A percentile compares a stretch with the other conserved stretches of the same genome.
Evolutionary conservation across 139 green algal species (phyloP).

Genomic region (Cymbomonas tetramitiformis): DNA sequence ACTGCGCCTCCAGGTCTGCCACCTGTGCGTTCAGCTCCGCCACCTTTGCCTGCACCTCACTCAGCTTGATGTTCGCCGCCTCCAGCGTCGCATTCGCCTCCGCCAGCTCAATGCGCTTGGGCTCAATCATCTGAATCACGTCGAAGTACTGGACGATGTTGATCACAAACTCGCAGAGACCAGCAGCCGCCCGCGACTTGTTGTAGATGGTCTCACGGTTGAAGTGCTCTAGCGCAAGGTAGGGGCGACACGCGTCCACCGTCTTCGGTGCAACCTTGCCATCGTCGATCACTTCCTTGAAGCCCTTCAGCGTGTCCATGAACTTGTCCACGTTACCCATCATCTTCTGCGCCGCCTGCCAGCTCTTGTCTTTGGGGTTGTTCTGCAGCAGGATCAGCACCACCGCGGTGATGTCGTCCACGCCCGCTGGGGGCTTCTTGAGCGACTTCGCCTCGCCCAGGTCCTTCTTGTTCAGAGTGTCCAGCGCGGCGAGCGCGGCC

Average conservation of each 20-base stretch:
- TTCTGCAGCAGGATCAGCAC: slow-evolving; percentile 68
- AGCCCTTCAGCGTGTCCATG: slow-evolving; percentile 63
- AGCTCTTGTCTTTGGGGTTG: slow-evolving; percentile 75
- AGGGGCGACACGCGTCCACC: slow-evolving; percentile 55
- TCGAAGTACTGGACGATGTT: slow-evolving; percentile 78
- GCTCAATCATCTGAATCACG: slow-evolving; percentile 40
- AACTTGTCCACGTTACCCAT: slow-evolving; percentile 85
- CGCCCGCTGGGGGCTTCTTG: slow-evolving; percentile 67
- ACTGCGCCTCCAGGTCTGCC: slow-evolving; percentile 55
- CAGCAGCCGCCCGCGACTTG: slow-evolving; percentile 67
- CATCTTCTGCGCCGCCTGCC: slow-evolving; percentile 58
- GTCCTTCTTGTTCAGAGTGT: slow-evolving; percentile 80
- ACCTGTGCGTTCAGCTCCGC: slow-evolving; percentile 56
- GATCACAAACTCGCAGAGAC: slow-evolving; percentile 72
- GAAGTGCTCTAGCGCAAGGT: slow-evolving; percentile 69
- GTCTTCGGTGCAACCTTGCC: slow-evolving; percentile 55
- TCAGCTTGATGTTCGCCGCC: slow-evolving; percentile 49
- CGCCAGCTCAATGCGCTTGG: slow-evolving; percentile 64
- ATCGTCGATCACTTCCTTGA: slow-evolving; percentile 72
- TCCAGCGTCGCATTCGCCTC: slow-evolving; percentile 65
- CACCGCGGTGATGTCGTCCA: slow-evolving; percentile 77
- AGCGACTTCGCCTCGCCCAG: slow-evolving; percentile 66
- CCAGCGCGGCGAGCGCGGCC: slow-evolving; percentile 60
- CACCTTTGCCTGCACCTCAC: slow-evolving; percentile 44
- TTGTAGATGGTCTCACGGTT: slow-evolving; percentile 64